Evolutionary conservation across 768 basidiomycete species (phyloP).

Genomic region (Trametes punicea): DNA sequence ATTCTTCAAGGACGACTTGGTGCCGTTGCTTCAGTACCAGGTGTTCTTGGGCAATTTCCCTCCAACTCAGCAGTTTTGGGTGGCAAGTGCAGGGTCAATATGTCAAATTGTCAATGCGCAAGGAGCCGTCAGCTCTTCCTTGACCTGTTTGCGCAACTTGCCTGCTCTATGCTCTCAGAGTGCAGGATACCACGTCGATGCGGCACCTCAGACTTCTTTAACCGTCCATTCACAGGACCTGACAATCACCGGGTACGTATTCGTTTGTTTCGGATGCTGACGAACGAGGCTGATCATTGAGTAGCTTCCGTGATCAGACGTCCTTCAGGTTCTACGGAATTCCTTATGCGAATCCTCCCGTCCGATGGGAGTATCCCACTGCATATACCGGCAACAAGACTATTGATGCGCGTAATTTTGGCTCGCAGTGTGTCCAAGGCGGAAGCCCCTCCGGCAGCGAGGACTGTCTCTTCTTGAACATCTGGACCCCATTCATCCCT

Average conservation of each 20-base stretch:
- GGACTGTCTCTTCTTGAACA: conserved; percentile 46
- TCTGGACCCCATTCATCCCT: conserved; percentile 42
- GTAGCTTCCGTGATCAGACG: conserved; percentile 43
- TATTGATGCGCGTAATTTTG: conserved; percentile 31
- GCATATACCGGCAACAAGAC: conserved; percentile 28
- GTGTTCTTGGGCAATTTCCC: conserved; percentile 19
- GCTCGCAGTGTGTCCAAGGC: conserved; percentile 24
- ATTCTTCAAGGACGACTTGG: conserved; percentile 22
- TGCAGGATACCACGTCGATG: conserved; percentile 10
- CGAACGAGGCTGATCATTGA: not conserved
- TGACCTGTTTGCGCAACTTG: conserved; percentile 17
- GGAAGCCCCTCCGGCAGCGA: conserved; percentile 34
- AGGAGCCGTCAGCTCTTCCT: conserved; percentile 19
- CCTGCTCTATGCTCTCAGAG: conserved; percentile 28
- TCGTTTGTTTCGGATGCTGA: not conserved
- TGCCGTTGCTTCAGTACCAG: conserved; percentile 25
- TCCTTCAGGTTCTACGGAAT: conserved; percentile 53
- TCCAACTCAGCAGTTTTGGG: conserved; percentile 23
- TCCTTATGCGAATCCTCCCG: conserved; percentile 43
- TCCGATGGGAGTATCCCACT: conserved; percentile 43
- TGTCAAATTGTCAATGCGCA: conserved; percentile 24
- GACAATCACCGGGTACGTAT: conserved; percentile 25
- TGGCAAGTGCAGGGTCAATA: conserved; percentile 9
- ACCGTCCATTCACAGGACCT: conserved; percentile 23
- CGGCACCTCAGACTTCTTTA: conserved; percentile 16